These are phyloP conservation scores for Daldinia sp. DNA, from an alignment of 2,329 filamentous ascomycete genomes.

Conservation along the genomic window DNA sequence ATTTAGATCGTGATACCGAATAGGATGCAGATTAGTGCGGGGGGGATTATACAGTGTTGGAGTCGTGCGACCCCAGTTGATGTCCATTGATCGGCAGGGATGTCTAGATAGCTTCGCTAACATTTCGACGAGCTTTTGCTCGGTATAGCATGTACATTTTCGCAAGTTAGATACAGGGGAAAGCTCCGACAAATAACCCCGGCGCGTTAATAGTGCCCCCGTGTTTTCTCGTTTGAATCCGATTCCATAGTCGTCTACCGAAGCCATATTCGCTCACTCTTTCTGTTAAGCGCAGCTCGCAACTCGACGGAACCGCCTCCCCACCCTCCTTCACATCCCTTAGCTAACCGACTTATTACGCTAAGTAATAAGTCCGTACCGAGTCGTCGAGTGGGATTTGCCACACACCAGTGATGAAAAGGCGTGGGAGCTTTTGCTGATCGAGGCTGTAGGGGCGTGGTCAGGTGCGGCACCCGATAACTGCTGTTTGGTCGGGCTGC, in stretches of 20 bases:
- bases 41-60: constrained; percentile 17
- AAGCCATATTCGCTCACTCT: neutral
- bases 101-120: constrained; percentile 23
- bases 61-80: constrained; percentile 28
- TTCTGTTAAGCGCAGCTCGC: constrained; percentile 18
- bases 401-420: constrained; percentile 21
- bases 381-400: constrained; percentile 23
- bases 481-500: constrained; percentile 35
- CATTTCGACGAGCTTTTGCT: constrained; percentile 6
- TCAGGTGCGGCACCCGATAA: constrained; percentile 35
- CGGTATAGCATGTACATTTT: neutral
- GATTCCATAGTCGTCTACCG: neutral
- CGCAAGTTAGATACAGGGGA: neutral
- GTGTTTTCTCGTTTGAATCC: constrained; percentile 2
- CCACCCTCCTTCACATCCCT: constrained; percentile 14
- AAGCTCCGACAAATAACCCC: neutral
- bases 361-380: constrained; percentile 11
- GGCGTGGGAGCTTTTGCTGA: constrained; percentile 28
- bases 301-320: neutral
- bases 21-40: constrained; percentile 28
- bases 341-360: constrained; percentile 22
- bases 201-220: neutral
- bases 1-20: constrained; percentile 24
- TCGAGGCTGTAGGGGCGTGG: constrained; percentile 16
- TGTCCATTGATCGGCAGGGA: constrained; percentile 14